phyloP scores from a whole-genome alignment of 2,329 filamentous ascomycete species.

The Colletotrichum tofieldiae region DNA sequence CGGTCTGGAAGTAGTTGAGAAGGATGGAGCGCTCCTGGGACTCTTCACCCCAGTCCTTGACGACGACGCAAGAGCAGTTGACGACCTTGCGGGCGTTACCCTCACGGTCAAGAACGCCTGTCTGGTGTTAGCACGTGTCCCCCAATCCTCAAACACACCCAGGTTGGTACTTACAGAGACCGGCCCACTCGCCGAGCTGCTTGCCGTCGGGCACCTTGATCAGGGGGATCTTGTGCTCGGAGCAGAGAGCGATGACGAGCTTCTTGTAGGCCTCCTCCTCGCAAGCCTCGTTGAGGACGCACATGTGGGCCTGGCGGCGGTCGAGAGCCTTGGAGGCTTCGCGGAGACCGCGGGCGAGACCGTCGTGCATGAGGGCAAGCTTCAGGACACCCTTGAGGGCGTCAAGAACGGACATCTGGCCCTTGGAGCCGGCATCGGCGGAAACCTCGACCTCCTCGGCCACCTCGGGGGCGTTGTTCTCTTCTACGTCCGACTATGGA shows the following conservation, averaged over 20 bases:
- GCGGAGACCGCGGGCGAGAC: conserved; percentile 97
- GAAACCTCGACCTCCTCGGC: conserved; percentile 94
- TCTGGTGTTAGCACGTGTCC: conserved; percentile 49
- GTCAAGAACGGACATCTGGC: conserved; percentile 98
- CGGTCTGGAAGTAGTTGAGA: conserved; percentile 99
- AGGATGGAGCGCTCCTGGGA: conserved; percentile 98
- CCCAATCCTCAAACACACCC: not conserved
- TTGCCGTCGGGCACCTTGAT: conserved; percentile 99
- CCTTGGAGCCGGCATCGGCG: conserved; percentile 88
- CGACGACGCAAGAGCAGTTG: conserved; percentile 99
- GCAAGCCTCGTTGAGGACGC: conserved; percentile 99
- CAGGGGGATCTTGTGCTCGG: conserved; percentile 99
- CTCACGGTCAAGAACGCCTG: conserved; percentile 98
- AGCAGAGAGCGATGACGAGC: conserved; percentile 98
- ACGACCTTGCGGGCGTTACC: conserved; percentile 99
- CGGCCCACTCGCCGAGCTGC: conserved; percentile 99
- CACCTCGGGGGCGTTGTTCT: conserved; percentile 90
- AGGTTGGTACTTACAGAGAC: conserved; percentile 85
- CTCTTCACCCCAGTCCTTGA: conserved; percentile 99
- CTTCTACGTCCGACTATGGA: conserved; percentile 99
- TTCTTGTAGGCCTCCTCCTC: conserved; percentile 99
- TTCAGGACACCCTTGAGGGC: conserved; percentile 99
- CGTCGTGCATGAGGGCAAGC: conserved; percentile 99
- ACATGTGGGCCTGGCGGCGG: conserved; percentile 99
- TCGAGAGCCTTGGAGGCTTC: conserved; percentile 99